phyloP scores from a whole-genome alignment of 805 yeast species.

The Kluyveromyces wickerhamii region DNA sequence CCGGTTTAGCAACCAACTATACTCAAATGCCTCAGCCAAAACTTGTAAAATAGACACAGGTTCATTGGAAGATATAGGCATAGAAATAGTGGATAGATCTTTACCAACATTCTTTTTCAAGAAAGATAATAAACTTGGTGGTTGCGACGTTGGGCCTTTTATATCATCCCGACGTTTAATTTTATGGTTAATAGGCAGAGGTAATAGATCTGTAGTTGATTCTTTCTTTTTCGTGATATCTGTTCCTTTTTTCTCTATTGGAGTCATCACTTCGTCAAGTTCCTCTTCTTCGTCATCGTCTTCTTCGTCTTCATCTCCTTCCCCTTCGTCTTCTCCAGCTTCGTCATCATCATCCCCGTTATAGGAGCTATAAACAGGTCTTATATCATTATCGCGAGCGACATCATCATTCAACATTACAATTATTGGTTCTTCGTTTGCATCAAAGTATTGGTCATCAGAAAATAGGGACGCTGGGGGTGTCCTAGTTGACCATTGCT shows the following conservation, averaged over 20 bases:
- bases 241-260: background rate
- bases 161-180: conserved; percentile 53
- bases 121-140: conserved; percentile 76
- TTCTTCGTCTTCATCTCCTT: conserved; percentile 7
- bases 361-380: conserved; percentile 2
- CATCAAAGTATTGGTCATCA: conserved; percentile 56
- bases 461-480: conserved; percentile 25
- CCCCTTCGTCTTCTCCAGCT: conserved; percentile 4
- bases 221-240: background rate
- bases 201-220: conserved; percentile 42
- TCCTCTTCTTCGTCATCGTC: conserved; percentile 6
- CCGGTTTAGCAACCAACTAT: conserved; percentile 54
- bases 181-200: conserved; percentile 45
- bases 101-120: conserved; percentile 89
- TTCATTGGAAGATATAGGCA: conserved; percentile 94
- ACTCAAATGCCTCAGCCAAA: conserved; percentile 74
- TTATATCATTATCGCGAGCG: conserved; percentile 7
- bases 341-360: conserved; percentile 12
- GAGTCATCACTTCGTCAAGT: background rate
- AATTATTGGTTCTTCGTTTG: conserved; percentile 48
- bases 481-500: background rate
- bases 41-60: conserved; percentile 79
- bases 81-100: conserved; percentile 73
- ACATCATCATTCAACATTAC: conserved; percentile 42
- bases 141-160: conserved; percentile 50